Percentiles rank a stretch among this genome's conserved stretches.
Evolutionary conservation across 768 basidiomycete genomes (phyloP).

Genomic region (Leucocoprinus birnbaumii): DNA sequence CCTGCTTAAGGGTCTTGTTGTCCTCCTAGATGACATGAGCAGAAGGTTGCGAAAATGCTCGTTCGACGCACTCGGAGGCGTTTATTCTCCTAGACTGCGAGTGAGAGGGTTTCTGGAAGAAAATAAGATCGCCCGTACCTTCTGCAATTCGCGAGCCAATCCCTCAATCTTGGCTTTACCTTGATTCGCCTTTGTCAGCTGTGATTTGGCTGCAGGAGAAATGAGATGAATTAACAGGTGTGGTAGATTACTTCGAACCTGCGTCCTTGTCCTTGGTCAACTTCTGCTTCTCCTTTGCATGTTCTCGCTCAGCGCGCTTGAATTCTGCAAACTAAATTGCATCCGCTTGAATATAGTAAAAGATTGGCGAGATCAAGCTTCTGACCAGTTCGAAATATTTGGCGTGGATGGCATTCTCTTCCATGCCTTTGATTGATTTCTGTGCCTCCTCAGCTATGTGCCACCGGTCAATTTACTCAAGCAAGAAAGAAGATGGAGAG

Average conservation of each 20-base stretch:
- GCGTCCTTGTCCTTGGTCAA: constrained; percentile 88
- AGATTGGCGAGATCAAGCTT: constrained; percentile 16
- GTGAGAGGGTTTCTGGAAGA: constrained; percentile 7
- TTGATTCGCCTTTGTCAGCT: constrained; percentile 85
- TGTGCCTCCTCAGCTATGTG: constrained; percentile 81
- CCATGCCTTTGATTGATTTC: constrained; percentile 79
- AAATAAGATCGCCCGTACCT: constrained; percentile 45
- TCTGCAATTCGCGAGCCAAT: constrained; percentile 84
- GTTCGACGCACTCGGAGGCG: constrained; percentile 66
- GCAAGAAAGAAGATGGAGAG: constrained; percentile 3
- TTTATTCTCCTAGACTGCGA: constrained; percentile 72
- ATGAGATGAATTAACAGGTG: background rate
- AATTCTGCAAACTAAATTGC: constrained; percentile 76
- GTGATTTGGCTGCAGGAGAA: constrained; percentile 63
- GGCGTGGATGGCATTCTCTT: constrained; percentile 77
- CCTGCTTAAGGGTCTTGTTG: constrained; percentile 73
- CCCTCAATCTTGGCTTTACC: constrained; percentile 90
- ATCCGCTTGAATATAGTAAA: constrained; percentile 14
- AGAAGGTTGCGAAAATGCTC: background rate
- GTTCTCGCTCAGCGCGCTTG: constrained; percentile 83
- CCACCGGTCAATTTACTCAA: constrained; percentile 18
- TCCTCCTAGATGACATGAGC: constrained; percentile 61
- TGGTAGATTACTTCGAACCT: constrained; percentile 39
- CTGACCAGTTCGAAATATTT: constrained; percentile 88
- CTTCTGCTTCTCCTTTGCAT: constrained; percentile 91